These are phyloP conservation scores for Conidiobolus incongruus DNA, from an alignment of 371 early-diverging fungal species.

Conservation along the genomic window DNA sequence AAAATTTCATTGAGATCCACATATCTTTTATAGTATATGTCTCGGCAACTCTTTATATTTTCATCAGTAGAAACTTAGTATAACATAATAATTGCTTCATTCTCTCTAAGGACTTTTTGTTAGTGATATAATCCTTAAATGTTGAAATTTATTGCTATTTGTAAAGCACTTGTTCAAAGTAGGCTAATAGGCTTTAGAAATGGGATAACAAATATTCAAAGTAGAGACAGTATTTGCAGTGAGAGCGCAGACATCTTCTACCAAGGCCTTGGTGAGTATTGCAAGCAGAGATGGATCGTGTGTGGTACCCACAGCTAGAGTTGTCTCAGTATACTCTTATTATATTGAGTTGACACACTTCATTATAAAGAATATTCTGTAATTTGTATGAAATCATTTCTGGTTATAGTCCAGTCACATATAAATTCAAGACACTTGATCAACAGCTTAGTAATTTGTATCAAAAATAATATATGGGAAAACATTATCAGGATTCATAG, in stretches of 20 bases:
- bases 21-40: too few species aligned
- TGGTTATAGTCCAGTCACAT: not conserved
- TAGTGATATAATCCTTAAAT: too few species aligned
- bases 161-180: not conserved
- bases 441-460: slow-evolving; percentile 13
- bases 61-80: too few species aligned
- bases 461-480: slow-evolving; percentile 91
- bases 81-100: too few species aligned
- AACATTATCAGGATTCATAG: slow-evolving; percentile 72
- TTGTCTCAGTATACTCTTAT: not conserved
- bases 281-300: not conserved
- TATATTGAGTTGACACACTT: not conserved
- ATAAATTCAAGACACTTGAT: slow-evolving; percentile 1
- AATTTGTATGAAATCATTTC: not conserved
- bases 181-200: not conserved
- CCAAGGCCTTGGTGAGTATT: too few species aligned
- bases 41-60: too few species aligned
- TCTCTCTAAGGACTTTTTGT: too few species aligned
- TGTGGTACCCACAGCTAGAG: not conserved
- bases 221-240: not conserved
- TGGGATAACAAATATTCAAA: not conserved
- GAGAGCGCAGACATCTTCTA: not conserved
- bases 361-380: not conserved
- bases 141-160: too few species aligned
- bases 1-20: too few species aligned